phyloP scores from a whole-genome alignment of 2,329 filamentous ascomycete genomes.

The Alternaria rosae region DNA sequence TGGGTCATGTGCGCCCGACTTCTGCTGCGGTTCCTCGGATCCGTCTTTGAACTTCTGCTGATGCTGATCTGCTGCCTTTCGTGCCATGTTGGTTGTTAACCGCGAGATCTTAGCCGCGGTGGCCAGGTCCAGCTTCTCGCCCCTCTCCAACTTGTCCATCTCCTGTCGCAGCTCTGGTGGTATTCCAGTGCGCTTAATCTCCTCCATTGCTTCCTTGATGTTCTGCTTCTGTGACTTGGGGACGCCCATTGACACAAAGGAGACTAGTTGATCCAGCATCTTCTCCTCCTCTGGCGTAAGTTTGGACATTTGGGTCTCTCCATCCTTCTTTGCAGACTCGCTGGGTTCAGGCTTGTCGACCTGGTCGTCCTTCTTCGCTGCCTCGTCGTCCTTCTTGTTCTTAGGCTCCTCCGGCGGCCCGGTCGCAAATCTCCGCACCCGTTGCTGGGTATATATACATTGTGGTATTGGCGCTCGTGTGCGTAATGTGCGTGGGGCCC shows the following conservation, averaged over 20 bases:
- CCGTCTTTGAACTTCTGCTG: conserved; percentile 33
- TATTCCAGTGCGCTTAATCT: conserved; percentile 72
- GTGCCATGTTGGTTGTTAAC: conserved; percentile 64
- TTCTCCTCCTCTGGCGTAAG: conserved; percentile 65
- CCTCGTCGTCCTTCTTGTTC: conserved; percentile 38
- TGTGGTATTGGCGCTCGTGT: conserved; percentile 52
- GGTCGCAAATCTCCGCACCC: conserved; percentile 54
- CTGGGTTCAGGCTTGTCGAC: conserved; percentile 41
- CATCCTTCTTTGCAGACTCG: conserved; percentile 49
- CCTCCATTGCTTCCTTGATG: conserved; percentile 66
- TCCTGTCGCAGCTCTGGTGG: conserved; percentile 72
- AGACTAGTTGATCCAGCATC: conserved; percentile 65
- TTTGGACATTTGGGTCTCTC: conserved; percentile 53
- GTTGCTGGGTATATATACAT: conserved; percentile 54
- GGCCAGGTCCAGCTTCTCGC: conserved; percentile 59
- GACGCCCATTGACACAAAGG: conserved; percentile 64
- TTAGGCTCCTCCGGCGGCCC: conserved; percentile 43
- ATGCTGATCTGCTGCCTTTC: conserved; percentile 56
- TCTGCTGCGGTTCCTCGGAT: conserved; percentile 49
- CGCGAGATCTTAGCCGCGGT: conserved; percentile 68
- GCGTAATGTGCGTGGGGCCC: conserved; percentile 51
- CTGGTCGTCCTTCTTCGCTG: conserved; percentile 41
- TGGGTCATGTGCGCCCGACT: conserved; percentile 55
- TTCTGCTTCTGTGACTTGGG: conserved; percentile 68
- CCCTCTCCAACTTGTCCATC: conserved; percentile 62